Evolutionary conservation across 495 filamentous ascomycete genomes (phyloP).

Genomic region (Aspergillus baeticus): DNA sequence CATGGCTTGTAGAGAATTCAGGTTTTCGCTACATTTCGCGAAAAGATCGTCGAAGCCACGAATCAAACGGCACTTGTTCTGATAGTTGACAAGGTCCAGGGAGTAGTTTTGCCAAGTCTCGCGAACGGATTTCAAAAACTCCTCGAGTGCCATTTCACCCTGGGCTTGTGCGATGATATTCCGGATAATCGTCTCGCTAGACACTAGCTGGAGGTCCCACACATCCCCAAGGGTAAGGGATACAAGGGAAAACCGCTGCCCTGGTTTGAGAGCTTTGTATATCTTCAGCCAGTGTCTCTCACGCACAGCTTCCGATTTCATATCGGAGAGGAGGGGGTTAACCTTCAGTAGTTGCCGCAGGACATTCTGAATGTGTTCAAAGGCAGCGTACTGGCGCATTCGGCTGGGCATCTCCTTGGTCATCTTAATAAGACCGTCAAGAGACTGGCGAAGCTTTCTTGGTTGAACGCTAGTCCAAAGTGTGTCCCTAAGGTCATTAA

Average conservation of each 20-base stretch:
- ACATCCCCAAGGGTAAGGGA: constrained; percentile 95
- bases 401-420: constrained; percentile 99
- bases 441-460: constrained; percentile 79
- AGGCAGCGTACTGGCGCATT: constrained; percentile 98
- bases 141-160: constrained; percentile 97
- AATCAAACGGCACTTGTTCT: constrained; percentile 95
- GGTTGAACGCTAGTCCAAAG: constrained; percentile 93
- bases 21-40: constrained; percentile 95
- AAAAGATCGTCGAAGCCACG: constrained; percentile 98
- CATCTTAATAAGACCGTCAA: constrained; percentile 93
- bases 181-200: constrained; percentile 82
- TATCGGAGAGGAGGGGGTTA: constrained; percentile 79
- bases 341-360: constrained; percentile 87
- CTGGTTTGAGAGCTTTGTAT: constrained; percentile 89
- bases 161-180: constrained; percentile 94
- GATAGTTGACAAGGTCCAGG: constrained; percentile 92
- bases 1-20: constrained; percentile 98
- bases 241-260: constrained; percentile 85
- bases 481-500: constrained; percentile 88
- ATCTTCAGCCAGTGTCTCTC: constrained; percentile 98
- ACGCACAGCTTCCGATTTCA: constrained; percentile 95
- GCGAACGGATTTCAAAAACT: constrained; percentile 94
- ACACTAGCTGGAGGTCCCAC: constrained; percentile 89
- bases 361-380: constrained; percentile 93
- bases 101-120: constrained; percentile 95